A percentile compares a stretch with the other conserved stretches of the same genome.
These are phyloP conservation scores for Leccinum imitatum DNA, from an alignment of 768 basidiomycete species.

Conservation along the genomic window DNA sequence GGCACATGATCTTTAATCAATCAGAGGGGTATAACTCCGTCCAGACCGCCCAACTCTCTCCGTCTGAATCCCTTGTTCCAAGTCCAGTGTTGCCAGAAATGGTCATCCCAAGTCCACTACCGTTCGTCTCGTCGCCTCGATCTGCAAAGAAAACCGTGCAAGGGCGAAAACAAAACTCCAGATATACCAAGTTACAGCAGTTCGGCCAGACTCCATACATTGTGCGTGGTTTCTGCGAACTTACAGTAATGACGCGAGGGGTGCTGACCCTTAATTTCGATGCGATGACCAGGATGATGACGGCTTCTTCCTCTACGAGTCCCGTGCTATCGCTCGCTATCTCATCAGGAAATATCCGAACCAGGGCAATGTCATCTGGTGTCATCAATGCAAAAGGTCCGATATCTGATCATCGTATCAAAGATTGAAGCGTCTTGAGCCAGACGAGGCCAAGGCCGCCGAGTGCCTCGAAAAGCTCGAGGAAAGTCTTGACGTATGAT, in stretches of 20 bases:
- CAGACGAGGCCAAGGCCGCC: slow-evolving; percentile 22
- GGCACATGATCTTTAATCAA: no score
- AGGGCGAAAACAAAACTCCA: slow-evolving; percentile 46
- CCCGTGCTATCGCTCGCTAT: slow-evolving; percentile 48
- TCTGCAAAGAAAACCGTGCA: slow-evolving; percentile 53
- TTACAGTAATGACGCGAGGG: no score
- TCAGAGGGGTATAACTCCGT: no score
- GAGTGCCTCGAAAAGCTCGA: slow-evolving; percentile 22
- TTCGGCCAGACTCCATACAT: slow-evolving; percentile 48
- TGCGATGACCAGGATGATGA: slow-evolving; percentile 31
- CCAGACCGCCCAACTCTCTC: no score
- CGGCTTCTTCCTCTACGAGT: slow-evolving; percentile 42
- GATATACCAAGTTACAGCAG: slow-evolving; percentile 54
- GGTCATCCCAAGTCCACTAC: slow-evolving; percentile 41
- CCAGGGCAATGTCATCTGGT: slow-evolving; percentile 40
- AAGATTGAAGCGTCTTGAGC: slow-evolving; percentile 30
- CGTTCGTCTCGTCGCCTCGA: slow-evolving; percentile 49
- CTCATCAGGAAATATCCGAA: slow-evolving; percentile 51
- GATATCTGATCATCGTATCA: not conserved
- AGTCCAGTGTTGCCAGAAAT: slow-evolving; percentile 18
- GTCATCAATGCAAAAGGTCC: no score
- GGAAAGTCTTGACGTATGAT: slow-evolving; percentile 50
- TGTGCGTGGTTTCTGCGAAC: not conserved
- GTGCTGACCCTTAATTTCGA: not conserved
- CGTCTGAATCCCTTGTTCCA: not conserved